phyloP scores from a whole-genome alignment of 2,329 filamentous ascomycete genomes.

The Daldinia sp. region DNA sequence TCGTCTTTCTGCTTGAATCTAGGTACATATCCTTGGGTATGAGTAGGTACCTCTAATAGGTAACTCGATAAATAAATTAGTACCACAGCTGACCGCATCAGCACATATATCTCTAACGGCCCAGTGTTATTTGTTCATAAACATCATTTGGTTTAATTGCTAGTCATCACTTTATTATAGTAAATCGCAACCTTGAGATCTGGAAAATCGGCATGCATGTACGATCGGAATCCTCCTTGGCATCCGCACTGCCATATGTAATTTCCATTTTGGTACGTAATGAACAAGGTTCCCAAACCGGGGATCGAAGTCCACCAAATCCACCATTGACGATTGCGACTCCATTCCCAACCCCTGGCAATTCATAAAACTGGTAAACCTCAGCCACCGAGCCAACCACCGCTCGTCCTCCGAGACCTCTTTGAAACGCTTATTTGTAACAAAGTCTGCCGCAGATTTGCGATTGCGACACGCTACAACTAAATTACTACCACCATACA shows the following conservation, averaged over 20 bases:
- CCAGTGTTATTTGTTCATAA: background rate
- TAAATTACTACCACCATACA: too few species aligned
- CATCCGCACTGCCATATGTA: slow-evolving; percentile 11
- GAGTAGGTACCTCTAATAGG: too few species aligned
- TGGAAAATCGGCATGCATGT: slow-evolving; percentile 7
- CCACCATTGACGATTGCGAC: slow-evolving; percentile 4
- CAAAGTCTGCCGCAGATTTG: slow-evolving; percentile 40
- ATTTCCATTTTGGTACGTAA: slow-evolving; percentile 11
- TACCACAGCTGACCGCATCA: too few species aligned
- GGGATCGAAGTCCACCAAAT: background rate
- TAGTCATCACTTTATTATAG: too few species aligned
- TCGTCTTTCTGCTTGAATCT: too few species aligned
- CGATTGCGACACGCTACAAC: too few species aligned
- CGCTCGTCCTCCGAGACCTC: slow-evolving; percentile 12
- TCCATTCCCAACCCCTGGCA: slow-evolving; percentile 10
- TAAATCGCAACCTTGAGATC: slow-evolving; percentile 3
- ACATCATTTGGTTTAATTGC: background rate
- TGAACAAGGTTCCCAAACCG: background rate
- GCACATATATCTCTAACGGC: background rate
- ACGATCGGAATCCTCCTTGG: slow-evolving; percentile 26
- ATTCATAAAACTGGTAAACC: background rate
- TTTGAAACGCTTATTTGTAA: slow-evolving; percentile 39
- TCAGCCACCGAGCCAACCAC: slow-evolving; percentile 15
- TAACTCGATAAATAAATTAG: too few species aligned
- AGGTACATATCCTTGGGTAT: too few species aligned